Percentiles rank a stretch among this genome's conserved stretches.
Evolutionary conservation across 1,284 basidiomycete genomes (phyloP).

Genomic region (Mixia osmundae): DNA sequence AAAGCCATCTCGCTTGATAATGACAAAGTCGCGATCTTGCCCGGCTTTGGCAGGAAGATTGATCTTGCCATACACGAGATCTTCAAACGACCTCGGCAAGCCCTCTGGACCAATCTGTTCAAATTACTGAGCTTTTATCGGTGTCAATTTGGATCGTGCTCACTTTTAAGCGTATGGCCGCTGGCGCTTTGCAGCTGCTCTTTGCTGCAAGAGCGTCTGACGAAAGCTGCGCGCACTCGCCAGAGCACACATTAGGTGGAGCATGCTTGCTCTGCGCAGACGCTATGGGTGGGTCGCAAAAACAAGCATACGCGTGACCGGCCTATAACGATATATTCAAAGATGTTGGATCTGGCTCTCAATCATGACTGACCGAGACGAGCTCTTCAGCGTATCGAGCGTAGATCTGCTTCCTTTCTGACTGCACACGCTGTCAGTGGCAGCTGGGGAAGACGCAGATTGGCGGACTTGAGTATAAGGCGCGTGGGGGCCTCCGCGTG

Average conservation of each 20-base stretch:
- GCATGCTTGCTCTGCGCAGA: conserved; percentile 49
- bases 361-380: conserved; percentile 34
- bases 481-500: conserved; percentile 40
- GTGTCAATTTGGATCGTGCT: conserved; percentile 8
- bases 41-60: conserved; percentile 34
- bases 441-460: neutral
- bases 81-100: conserved; percentile 1
- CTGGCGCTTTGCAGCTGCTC: too few species aligned
- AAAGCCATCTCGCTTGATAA: conserved; percentile 75
- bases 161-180: neutral
- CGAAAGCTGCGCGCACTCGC: too few species aligned
- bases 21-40: conserved; percentile 73
- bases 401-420: conserved; percentile 69
- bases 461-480: conserved; percentile 57
- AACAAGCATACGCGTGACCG: conserved; percentile 81
- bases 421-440: conserved; percentile 30
- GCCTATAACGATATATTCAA: too few species aligned
- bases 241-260: neutral
- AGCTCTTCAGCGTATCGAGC: conserved; percentile 44
- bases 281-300: conserved; percentile 64
- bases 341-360: too few species aligned
- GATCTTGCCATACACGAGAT: conserved; percentile 46
- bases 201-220: too few species aligned
- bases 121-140: conserved; percentile 3
- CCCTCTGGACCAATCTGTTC: too few species aligned